These are phyloP conservation scores for Hymenoscyphus salicellus DNA, from an alignment of 2,329 filamentous ascomycete genomes.

Conservation along the genomic window DNA sequence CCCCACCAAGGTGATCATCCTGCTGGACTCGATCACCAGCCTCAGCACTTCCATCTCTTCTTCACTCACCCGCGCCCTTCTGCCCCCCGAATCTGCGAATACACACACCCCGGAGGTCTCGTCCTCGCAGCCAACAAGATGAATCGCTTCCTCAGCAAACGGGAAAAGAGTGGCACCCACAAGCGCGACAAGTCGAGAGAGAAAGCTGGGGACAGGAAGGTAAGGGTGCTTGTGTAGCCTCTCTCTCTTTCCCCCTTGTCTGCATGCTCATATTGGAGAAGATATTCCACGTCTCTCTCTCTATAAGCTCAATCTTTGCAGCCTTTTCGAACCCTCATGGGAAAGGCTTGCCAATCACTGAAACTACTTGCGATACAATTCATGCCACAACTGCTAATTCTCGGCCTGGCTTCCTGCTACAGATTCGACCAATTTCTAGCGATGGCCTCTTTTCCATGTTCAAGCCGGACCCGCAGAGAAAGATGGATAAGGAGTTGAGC, in stretches of 20 bases:
- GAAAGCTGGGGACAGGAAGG: slow-evolving; percentile 47
- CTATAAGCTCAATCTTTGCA: slow-evolving; percentile 23
- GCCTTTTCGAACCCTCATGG: slow-evolving; percentile 23
- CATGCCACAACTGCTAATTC: slow-evolving; percentile 29
- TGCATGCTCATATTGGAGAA: slow-evolving; percentile 20
- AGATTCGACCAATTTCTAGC: slow-evolving; percentile 53
- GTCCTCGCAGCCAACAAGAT: slow-evolving; percentile 36
- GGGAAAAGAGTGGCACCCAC: slow-evolving; percentile 60
- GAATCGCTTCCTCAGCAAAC: slow-evolving; percentile 67
- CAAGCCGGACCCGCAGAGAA: slow-evolving; percentile 57
- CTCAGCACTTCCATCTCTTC: neutral
- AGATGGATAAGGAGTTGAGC: slow-evolving; percentile 53
- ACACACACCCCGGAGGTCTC: slow-evolving; percentile 20
- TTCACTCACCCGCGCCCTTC: neutral
- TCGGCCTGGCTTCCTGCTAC: slow-evolving; percentile 19
- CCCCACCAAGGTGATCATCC: neutral
- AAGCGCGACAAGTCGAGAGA: slow-evolving; percentile 56
- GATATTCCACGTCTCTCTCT: slow-evolving; percentile 18
- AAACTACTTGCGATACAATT: slow-evolving; percentile 20
- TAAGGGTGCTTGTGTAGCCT: slow-evolving; percentile 32
- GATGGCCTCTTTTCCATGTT: slow-evolving; percentile 64
- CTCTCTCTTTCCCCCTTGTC: slow-evolving; percentile 12
- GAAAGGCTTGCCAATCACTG: slow-evolving; percentile 23
- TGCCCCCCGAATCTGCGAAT: neutral
- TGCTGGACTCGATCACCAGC: neutral